Evolutionary conservation across 2,329 filamentous ascomycete genomes (phyloP), one percentile per base, ranked within the genome.

Genomic region (Capronia americana): DNA sequence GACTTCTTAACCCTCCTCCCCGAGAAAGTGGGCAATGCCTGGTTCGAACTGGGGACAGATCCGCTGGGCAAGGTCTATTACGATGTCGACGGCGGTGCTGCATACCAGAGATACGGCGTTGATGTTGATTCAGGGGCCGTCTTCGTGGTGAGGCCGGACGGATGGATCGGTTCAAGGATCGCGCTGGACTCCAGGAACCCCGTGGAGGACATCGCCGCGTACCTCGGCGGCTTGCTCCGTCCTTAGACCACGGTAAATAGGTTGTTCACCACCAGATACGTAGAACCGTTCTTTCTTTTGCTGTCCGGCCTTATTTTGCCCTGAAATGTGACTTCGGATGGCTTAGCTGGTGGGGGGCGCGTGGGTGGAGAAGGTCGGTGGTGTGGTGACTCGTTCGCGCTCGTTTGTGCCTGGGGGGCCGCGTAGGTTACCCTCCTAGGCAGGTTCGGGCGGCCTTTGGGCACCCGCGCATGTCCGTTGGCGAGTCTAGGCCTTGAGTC

Each of bases 1-100:
- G 68, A 72, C n/a, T 75, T 72, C 61, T 24, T 74, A 4, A 75
- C 73, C 23, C 68, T 76, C n/a, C 64, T 74, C 12, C 66, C 70
- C 6, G 73, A 71, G 17, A 75, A 76, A 17, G 77, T 71, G 41
- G 76, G 75, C 48, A 76, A 75, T 34, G 68, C 75, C 23, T 78
- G 79, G 63, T 73, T 74, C 17, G 68, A 75, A 34, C 74, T 80
- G n/a, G 79, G 76, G 34, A 67, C 76, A 10, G 50, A 67, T 41
- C 72, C 66, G 1, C 74, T 78, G 63, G 78, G 78, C 1, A 73
- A 73, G n/a, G 75, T 76, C 1, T 79, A 76, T 23, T 80, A 77
- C 64, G 77, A 79, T 62, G 61, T 62, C 4, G 70, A 75, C 28
- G 61, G 73, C 32, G 61, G 73, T 41, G 70, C 51, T 44, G 77